Conservation (phyloP, 2,329 filamentous ascomycete species). For the Geosmithia flava region DNA sequence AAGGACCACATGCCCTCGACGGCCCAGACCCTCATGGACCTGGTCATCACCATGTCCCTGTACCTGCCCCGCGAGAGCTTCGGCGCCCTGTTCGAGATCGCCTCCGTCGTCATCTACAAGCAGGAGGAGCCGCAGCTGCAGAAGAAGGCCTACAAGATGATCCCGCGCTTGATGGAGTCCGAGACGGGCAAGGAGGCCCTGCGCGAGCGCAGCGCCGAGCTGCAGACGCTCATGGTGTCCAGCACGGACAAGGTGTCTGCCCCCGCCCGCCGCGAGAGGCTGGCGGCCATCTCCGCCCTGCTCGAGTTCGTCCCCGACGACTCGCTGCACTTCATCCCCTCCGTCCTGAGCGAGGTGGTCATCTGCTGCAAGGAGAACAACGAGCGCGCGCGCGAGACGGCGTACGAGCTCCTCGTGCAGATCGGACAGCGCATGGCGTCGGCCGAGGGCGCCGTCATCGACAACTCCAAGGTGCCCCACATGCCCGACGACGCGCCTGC, state of each 20-base stretch:
- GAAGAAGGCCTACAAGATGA: conserved; percentile 98
- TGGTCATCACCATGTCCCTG: conserved; percentile 90
- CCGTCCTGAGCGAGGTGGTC: conserved; percentile 85
- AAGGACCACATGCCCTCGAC: conserved; percentile 76
- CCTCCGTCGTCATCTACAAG: conserved; percentile 68
- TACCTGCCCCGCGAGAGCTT: conserved; percentile 87
- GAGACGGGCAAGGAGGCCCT: conserved; percentile 67
- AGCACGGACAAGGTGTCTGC: conserved; percentile 77
- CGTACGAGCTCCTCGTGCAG: conserved; percentile 79
- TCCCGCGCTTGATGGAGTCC: conserved; percentile 78
- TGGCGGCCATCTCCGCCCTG: conserved; percentile 71
- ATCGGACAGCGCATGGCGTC: conserved; percentile 69
- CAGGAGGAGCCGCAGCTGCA: conserved; percentile 82
- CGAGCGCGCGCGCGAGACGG: conserved; percentile 78
- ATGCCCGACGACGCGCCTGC: conserved; percentile 73
- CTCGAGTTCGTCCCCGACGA: conserved; percentile 64
- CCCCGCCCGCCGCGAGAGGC: conserved; percentile 74
- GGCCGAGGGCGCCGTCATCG: conserved; percentile 58
- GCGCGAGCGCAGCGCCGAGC: conserved; percentile 58
- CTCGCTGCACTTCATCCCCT: conserved; percentile 86
- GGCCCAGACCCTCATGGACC: conserved; percentile 88
- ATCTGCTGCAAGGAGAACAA: conserved; percentile 97
- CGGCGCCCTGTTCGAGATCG: conserved; percentile 72
- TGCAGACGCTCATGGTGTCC: conserved; percentile 69
- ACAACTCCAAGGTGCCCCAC: conserved; percentile 75